Percentiles rank a stretch among this genome's conserved stretches.
phyloP scores from a whole-genome alignment of 108 stramenopile species.

The Fragilariopsis cylindrus region DNA sequence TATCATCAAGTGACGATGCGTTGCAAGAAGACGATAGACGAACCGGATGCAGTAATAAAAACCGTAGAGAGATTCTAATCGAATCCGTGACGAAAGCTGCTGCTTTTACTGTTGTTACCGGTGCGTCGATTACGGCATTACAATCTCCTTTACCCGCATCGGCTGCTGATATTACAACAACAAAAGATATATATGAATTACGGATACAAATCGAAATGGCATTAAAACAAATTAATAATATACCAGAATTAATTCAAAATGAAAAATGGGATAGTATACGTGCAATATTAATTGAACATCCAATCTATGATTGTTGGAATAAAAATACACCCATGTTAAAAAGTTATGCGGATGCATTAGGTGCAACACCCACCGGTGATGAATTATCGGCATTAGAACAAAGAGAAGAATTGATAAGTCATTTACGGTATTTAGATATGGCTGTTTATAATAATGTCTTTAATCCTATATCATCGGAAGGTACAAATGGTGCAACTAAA shows the following conservation, averaged over 20 bases:
- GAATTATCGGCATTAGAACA: constrained; percentile 76
- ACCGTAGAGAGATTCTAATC: not conserved
- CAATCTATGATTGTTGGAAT: constrained; percentile 34
- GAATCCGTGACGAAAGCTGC: not conserved
- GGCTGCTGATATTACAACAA: not conserved
- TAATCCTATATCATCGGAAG: constrained; percentile 76
- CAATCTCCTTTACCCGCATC: not conserved
- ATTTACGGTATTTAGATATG: constrained; percentile 85
- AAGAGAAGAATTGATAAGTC: constrained; percentile 62
- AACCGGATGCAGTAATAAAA: not conserved
- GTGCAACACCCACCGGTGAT: constrained; percentile 62
- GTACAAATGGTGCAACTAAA: constrained; percentile 65
- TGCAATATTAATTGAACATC: constrained; percentile 57
- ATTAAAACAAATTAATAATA: constrained; percentile 47
- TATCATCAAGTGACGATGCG: not conserved
- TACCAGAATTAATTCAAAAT: constrained; percentile 67
- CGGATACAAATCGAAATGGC: constrained; percentile 36
- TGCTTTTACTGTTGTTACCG: not conserved
- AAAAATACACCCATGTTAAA: constrained; percentile 23
- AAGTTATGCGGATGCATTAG: constrained; percentile 64
- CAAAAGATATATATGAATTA: not conserved
- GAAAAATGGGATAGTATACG: constrained; percentile 86
- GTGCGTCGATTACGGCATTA: not conserved
- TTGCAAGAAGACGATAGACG: not conserved
- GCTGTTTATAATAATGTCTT: constrained; percentile 87